These are phyloP conservation scores for Begonia loranthoides DNA, from an alignment of 306 rosid genomes.

Conservation along the genomic window DNA sequence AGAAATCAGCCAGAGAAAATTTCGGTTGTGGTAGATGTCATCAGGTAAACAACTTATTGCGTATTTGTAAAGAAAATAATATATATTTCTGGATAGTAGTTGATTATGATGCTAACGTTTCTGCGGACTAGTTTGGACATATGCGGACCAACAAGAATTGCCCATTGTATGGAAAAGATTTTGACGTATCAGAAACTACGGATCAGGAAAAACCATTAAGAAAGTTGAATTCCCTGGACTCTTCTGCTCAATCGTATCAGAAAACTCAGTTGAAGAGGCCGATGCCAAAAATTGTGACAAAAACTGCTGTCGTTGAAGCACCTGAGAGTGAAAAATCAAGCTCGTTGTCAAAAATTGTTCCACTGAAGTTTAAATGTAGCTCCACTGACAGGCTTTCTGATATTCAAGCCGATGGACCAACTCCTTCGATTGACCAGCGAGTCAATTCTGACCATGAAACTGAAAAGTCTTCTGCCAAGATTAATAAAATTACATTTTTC, in stretches of 20 bases:
- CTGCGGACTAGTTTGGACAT: constrained; percentile 65
- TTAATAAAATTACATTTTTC: constrained; percentile 52
- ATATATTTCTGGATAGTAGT: neutral
- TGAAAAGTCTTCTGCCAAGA: constrained; percentile 45
- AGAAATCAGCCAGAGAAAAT: constrained; percentile 80
- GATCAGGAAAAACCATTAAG: constrained; percentile 51
- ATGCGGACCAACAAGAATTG: constrained; percentile 98
- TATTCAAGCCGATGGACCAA: constrained; percentile 31
- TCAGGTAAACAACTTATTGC: constrained; percentile 38
- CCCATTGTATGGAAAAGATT: constrained; percentile 88
- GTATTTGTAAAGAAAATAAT: neutral
- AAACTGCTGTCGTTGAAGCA: constrained; percentile 44
- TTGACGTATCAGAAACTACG: constrained; percentile 46
- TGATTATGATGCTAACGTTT: constrained; percentile 14
- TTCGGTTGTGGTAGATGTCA: constrained; percentile 95
- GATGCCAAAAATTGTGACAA: constrained; percentile 39
- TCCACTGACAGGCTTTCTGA: constrained; percentile 63
- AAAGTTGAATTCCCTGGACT: constrained; percentile 45
- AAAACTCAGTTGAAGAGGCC: constrained; percentile 53
- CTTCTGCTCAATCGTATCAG: constrained; percentile 44
- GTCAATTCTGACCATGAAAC: constrained; percentile 69
- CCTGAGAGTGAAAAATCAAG: constrained; percentile 30
- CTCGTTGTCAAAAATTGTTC: constrained; percentile 34
- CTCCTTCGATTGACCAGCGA: constrained; percentile 47
- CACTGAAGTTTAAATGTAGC: constrained; percentile 77